Evolutionary conservation across 2,329 filamentous ascomycete species (phyloP).

Genomic region (Talaromyces verruculosus): DNA sequence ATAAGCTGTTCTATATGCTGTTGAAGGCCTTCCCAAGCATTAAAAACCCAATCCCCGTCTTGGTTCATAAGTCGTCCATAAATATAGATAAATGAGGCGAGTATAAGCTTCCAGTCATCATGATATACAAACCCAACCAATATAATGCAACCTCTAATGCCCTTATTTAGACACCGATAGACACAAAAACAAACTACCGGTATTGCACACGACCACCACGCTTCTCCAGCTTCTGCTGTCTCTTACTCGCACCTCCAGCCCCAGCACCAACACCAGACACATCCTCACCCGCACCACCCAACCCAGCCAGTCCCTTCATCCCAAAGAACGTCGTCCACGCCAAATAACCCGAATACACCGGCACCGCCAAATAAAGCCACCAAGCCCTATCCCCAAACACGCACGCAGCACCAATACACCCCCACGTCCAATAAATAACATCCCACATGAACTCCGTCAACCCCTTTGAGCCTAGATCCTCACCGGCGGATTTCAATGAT

Average conservation of each 20-base stretch:
- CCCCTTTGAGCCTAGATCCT: conserved; percentile 83
- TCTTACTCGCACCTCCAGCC: conserved; percentile 42
- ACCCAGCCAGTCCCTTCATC: conserved; percentile 46
- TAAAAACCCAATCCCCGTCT: background rate
- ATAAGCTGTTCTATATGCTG: background rate
- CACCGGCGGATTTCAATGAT: conserved; percentile 72
- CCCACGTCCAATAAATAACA: conserved; percentile 91
- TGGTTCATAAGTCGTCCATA: background rate
- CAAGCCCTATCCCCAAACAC: conserved; percentile 79
- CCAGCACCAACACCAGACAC: background rate
- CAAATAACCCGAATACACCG: conserved; percentile 50
- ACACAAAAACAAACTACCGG: conserved; percentile 32
- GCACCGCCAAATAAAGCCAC: conserved; percentile 60
- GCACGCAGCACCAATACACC: conserved; percentile 67
- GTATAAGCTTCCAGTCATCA: background rate
- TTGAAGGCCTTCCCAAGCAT: background rate
- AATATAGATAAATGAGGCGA: background rate
- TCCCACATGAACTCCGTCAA: conserved; percentile 99
- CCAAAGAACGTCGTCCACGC: conserved; percentile 49
- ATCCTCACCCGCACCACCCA: conserved; percentile 35
- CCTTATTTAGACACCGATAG: background rate
- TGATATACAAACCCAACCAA: background rate
- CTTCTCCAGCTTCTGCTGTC: conserved; percentile 56
- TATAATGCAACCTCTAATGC: background rate
- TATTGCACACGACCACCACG: conserved; percentile 48